Evolutionary conservation across 129 eudicot species (phyloP).

Genomic region (Escallonia rubra): DNA sequence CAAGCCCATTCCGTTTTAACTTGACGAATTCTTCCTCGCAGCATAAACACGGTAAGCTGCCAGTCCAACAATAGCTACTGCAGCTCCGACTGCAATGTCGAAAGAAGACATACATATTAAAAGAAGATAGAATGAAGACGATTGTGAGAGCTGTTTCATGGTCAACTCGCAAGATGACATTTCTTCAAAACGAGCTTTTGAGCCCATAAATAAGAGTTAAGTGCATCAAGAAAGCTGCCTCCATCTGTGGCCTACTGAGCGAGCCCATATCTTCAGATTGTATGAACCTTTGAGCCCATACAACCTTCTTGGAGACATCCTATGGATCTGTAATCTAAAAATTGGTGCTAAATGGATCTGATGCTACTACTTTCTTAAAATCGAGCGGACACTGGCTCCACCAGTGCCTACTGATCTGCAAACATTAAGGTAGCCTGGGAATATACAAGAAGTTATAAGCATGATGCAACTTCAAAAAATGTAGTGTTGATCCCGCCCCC

Average conservation of each 20-base stretch:
- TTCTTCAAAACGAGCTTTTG: neutral
- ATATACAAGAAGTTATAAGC: neutral
- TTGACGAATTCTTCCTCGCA: slow-evolving; percentile 64
- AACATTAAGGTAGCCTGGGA: neutral
- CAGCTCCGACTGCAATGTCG: slow-evolving; percentile 64
- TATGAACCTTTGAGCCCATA: too few species aligned
- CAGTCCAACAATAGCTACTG: slow-evolving; percentile 72
- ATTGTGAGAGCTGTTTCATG: neutral
- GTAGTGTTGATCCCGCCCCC: too few species aligned
- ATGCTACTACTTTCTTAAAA: neutral
- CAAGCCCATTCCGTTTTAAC: slow-evolving; percentile 11
- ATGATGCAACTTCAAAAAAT: neutral
- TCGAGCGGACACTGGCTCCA: neutral
- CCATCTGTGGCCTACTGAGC: too few species aligned
- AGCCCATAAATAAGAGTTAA: too few species aligned
- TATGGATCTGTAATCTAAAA: too few species aligned
- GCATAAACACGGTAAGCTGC: slow-evolving; percentile 90
- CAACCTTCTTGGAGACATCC: too few species aligned
- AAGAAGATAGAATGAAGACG: neutral
- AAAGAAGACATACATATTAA: neutral
- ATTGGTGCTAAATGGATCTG: neutral
- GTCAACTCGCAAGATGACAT: neutral
- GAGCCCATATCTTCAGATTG: too few species aligned
- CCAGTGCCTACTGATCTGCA: neutral
- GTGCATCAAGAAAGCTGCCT: too few species aligned